Percentiles rank a stretch among this genome's conserved stretches.
Evolutionary conservation across 2,329 filamentous ascomycete species (phyloP).

Genomic region (Zopfia rhizophila): DNA sequence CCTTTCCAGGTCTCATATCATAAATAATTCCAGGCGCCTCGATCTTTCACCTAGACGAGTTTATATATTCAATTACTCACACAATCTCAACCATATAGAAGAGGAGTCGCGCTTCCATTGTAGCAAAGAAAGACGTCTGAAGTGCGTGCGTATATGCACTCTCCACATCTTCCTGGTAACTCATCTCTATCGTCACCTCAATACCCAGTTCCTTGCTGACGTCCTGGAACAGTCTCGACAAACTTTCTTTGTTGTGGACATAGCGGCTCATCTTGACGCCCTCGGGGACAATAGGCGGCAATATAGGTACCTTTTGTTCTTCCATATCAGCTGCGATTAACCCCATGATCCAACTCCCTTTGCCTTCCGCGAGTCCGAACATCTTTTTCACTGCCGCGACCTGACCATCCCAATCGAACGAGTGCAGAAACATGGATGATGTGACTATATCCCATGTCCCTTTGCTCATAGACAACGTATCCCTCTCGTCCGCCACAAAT

Average conservation of each 20-base stretch:
- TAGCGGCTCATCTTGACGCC: not conserved
- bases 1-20: too few species aligned
- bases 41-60: too few species aligned
- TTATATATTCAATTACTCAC: too few species aligned
- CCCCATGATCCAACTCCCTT: not conserved
- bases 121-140: constrained; percentile 1
- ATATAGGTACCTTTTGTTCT: not conserved
- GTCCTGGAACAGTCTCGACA: not conserved
- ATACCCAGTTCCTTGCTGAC: not conserved
- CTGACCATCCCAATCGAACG: not conserved
- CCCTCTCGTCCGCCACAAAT: not conserved
- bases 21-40: too few species aligned
- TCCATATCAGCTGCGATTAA: not conserved
- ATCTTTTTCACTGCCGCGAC: not conserved
- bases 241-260: constrained; percentile 1
- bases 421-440: not conserved
- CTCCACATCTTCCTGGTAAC: not conserved
- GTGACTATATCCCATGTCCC: not conserved
- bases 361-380: not conserved
- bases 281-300: not conserved
- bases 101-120: not conserved
- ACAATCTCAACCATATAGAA: not conserved
- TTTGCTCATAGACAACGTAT: constrained; percentile 27
- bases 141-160: not conserved
- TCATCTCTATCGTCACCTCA: not conserved